Percentiles rank a stretch among this genome's conserved stretches.
These are phyloP conservation scores for Aphanomyces cochlioides DNA, from an alignment of 352 stramenopile species.

Conservation along the genomic window DNA sequence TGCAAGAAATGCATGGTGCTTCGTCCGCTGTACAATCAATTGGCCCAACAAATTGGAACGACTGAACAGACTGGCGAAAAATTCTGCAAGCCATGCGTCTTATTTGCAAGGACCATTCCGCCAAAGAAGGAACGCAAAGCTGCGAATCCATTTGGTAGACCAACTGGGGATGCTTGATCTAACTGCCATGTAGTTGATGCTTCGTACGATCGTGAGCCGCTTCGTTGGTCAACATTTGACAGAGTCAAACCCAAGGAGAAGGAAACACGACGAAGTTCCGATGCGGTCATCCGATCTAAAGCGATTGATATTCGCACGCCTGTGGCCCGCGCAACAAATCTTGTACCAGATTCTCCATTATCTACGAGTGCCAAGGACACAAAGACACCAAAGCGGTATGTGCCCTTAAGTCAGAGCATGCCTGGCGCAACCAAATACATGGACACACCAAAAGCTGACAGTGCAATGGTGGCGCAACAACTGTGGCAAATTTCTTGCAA, in stretches of 20 bases:
- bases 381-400: background rate
- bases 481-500: constrained; percentile 17
- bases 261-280: background rate
- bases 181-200: background rate
- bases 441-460: background rate
- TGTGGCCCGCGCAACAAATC: background rate
- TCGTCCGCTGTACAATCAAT: constrained; percentile 5
- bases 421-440: background rate
- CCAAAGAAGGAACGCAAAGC: background rate
- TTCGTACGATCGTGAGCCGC: background rate
- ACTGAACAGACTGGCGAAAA: background rate
- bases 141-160: background rate
- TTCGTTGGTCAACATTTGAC: constrained; percentile 3
- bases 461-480: constrained; percentile 1
- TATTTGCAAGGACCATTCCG: background rate
- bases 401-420: background rate
- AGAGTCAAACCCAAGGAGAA: background rate
- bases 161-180: background rate
- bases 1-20: constrained; percentile 28
- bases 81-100: constrained; percentile 19
- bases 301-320: background rate
- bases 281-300: background rate
- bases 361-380: background rate
- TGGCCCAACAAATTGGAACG: background rate
- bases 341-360: too few relatives aligned